Evolutionary conservation across 371 early-diverging fungal species (phyloP), one percentile per base, ranked within the genome.

Genomic region (Lichtheimia corymbifera): DNA sequence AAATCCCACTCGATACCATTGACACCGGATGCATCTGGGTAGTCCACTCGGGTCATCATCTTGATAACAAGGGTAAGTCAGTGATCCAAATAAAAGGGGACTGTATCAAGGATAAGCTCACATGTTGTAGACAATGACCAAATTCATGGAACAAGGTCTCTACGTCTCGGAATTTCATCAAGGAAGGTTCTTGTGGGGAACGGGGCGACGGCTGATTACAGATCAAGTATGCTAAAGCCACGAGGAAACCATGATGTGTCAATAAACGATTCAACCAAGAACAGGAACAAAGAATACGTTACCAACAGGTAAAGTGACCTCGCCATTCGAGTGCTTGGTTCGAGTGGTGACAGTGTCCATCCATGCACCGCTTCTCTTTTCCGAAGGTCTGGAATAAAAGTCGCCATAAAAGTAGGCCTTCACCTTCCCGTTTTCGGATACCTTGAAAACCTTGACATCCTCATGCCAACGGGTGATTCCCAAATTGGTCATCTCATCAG

Each of bases 321-420:
- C 40, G 50, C 78, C 65, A 61, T 74, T 35, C 4, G 27, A 4
- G 61, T 80, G 73, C 50, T 88, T 86, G 64, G 77, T 73, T 18
- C 87, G 71, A 0, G 84, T 80, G 0, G 85, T 82, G 22, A 87
- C 88, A 6, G 88, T 76, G 57, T 87, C 83, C 90, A 92, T 88
- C 93, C 92, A 92, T 1, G 84, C 85, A 55, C 91, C 91, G 24
- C 82, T 80, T 28, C 86, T 76, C 50, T 88, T 88, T 45, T 88
- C 88, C 14, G 83, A 80, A 17, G 86, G 84, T 3, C 88, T 74
- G 22, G 84, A 74, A 47, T 84, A 84, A 62, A 88, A 88, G 57
- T 88, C 88, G 6, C 88, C 88, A 60, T 86, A 86, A 59, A 88
- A 88, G 63, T 86, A 88, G 0, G 88, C 88, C 51, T 81, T 74